Conservation (phyloP, 495 filamentous ascomycete species). For the Corynascus novoguineensis region DNA sequence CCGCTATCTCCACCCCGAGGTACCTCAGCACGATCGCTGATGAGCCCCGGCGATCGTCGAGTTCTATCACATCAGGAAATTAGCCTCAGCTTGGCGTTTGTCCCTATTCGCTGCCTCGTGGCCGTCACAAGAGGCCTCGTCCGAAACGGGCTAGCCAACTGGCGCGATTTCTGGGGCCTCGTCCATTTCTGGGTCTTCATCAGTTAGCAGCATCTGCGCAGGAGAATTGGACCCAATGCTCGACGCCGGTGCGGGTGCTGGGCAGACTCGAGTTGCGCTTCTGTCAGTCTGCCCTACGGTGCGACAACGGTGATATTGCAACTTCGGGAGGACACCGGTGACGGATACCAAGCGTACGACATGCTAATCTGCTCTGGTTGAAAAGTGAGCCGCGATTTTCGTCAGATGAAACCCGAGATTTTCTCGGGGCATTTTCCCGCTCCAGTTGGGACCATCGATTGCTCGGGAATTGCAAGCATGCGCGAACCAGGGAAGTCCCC, state of each 20-base stretch:
- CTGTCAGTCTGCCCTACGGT: neutral
- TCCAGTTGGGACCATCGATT: neutral
- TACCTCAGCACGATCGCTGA: too few relatives aligned
- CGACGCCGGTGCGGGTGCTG: neutral
- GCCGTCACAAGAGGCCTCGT: conserved; percentile 24
- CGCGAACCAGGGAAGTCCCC: neutral
- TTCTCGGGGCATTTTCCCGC: neutral
- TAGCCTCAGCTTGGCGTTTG: conserved; percentile 17
- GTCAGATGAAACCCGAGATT: neutral
- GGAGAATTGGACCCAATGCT: neutral
- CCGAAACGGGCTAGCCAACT: conserved; percentile 21
- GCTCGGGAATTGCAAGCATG: conserved; percentile 1
- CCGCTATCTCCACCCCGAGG: conserved; percentile 1
- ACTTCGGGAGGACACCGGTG: neutral
- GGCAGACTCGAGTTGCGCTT: neutral
- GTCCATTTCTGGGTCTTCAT: conserved; percentile 18
- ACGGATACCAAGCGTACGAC: too few relatives aligned
- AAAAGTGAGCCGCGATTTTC: neutral
- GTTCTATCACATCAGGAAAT: conserved; percentile 34
- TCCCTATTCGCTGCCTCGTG: conserved; percentile 25
- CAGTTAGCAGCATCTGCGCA: neutral
- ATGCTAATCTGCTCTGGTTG: too few relatives aligned
- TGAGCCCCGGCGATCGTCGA: conserved; percentile 26
- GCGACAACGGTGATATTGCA: neutral
- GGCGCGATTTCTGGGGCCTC: conserved; percentile 6